A percentile compares a stretch with the other conserved stretches of the same genome.
Evolutionary conservation across 1,284 basidiomycete genomes (phyloP).

Genomic region (Malassezia restricta): DNA sequence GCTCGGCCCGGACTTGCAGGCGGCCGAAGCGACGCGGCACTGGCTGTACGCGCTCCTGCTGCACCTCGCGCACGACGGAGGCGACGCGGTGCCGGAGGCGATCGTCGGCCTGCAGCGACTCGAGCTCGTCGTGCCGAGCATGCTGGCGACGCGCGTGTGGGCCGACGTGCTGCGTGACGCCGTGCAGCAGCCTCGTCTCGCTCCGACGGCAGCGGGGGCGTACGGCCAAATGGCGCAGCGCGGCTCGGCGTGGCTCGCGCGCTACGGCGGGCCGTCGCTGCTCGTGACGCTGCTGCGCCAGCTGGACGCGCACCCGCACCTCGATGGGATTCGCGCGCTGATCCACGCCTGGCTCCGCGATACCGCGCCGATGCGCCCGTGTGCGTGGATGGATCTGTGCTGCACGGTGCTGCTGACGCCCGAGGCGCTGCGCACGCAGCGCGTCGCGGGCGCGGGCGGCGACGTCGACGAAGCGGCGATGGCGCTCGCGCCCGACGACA

Average conservation of each 20-base stretch:
- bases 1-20: slow-evolving; percentile 87
- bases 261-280: slow-evolving; percentile 78
- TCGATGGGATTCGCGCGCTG: slow-evolving; percentile 85
- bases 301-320: slow-evolving; percentile 81
- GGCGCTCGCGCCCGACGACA: slow-evolving; percentile 67
- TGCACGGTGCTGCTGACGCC: slow-evolving; percentile 39
- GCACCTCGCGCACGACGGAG: slow-evolving; percentile 67
- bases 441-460: not conserved
- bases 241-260: slow-evolving; percentile 80
- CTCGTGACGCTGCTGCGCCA: slow-evolving; percentile 90
- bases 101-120: slow-evolving; percentile 93
- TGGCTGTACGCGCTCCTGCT: slow-evolving; percentile 73
- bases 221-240: slow-evolving; percentile 94
- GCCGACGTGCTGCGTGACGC: slow-evolving; percentile 26
- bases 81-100: slow-evolving; percentile 68
- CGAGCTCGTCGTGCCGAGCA: slow-evolving; percentile 80
- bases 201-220: slow-evolving; percentile 82
- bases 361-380: slow-evolving; percentile 80
- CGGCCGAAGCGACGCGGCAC: slow-evolving; percentile 62
- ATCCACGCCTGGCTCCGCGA: slow-evolving; percentile 91
- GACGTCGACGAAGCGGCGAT: slow-evolving; percentile 14
- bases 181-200: slow-evolving; percentile 48
- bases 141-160: slow-evolving; percentile 47
- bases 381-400: slow-evolving; percentile 94
- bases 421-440: not conserved